Percentiles rank a stretch among this genome's conserved stretches.
These are phyloP conservation scores for Verticillium klebahnii DNA, from an alignment of 2,329 filamentous ascomycete genomes.

Conservation along the genomic window DNA sequence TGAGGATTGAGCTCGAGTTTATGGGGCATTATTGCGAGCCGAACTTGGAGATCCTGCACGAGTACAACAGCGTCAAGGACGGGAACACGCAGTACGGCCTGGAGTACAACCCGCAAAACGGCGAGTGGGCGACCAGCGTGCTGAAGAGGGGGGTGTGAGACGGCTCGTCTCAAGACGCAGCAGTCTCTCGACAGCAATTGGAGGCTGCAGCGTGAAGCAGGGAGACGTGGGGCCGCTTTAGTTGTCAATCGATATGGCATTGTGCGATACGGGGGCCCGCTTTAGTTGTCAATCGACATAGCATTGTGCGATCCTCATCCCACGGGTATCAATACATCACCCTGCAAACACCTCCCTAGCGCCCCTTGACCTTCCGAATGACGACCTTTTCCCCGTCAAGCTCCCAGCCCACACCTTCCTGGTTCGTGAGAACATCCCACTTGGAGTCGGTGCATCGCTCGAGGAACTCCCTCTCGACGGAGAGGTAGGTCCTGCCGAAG, in stretches of 20 bases:
- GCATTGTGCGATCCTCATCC: neutral
- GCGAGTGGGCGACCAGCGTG: slow-evolving; percentile 16
- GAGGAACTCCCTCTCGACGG: slow-evolving; percentile 62
- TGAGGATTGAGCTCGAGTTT: slow-evolving; percentile 38
- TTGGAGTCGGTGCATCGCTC: slow-evolving; percentile 61
- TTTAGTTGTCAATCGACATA: too few species aligned
- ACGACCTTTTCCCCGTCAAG: slow-evolving; percentile 67
- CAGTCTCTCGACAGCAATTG: too few species aligned
- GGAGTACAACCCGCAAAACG: slow-evolving; percentile 21
- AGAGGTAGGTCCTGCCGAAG: slow-evolving; percentile 76
- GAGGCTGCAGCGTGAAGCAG: too few species aligned
- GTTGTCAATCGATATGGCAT: too few species aligned
- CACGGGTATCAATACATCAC: neutral
- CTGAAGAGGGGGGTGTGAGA: neutral
- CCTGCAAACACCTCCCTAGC: slow-evolving; percentile 15
- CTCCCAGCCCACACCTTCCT: slow-evolving; percentile 81
- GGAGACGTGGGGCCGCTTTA: too few species aligned
- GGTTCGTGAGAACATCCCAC: slow-evolving; percentile 68
- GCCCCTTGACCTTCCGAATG: slow-evolving; percentile 58
- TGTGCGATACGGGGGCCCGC: too few species aligned
- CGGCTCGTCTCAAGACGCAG: neutral
- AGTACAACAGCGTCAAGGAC: slow-evolving; percentile 8
- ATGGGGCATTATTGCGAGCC: slow-evolving; percentile 44
- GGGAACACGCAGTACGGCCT: slow-evolving; percentile 17
- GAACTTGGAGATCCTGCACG: slow-evolving; percentile 23